These are phyloP conservation scores for Parathielavia hyrcaniae DNA, from an alignment of 495 filamentous ascomycete genomes.

Conservation along the genomic window DNA sequence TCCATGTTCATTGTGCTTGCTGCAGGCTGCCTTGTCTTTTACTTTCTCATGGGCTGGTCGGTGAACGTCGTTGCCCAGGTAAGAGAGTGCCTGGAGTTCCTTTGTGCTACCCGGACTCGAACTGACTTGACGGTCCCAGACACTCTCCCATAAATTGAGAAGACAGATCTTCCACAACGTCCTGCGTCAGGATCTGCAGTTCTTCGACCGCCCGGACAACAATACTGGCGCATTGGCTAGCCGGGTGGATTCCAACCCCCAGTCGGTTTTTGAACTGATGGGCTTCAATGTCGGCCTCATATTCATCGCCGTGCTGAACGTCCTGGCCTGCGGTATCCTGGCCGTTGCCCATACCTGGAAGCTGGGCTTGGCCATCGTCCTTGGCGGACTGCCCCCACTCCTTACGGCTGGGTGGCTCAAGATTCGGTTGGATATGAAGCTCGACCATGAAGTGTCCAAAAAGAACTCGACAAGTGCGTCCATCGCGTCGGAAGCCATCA, in stretches of 20 bases:
- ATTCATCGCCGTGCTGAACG: slow-evolving; percentile 65
- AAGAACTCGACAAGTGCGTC: slow-evolving; percentile 57
- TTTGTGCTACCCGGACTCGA: no score
- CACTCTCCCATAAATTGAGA: slow-evolving; percentile 68
- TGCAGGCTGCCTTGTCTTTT: slow-evolving; percentile 36
- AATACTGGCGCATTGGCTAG: slow-evolving; percentile 72
- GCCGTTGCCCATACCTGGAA: slow-evolving; percentile 79
- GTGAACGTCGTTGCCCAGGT: slow-evolving; percentile 35
- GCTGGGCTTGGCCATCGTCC: slow-evolving; percentile 72
- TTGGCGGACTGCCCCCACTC: slow-evolving; percentile 63
- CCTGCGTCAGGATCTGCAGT: slow-evolving; percentile 86
- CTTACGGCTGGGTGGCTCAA: slow-evolving; percentile 78
- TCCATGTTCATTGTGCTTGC: slow-evolving; percentile 53
- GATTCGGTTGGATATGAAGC: slow-evolving; percentile 71
- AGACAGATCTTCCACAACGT: slow-evolving; percentile 70
- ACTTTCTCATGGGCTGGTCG: slow-evolving; percentile 42
- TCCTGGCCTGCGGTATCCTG: slow-evolving; percentile 61
- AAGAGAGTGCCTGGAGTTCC: neutral
- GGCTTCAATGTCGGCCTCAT: slow-evolving; percentile 81
- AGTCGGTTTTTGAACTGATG: slow-evolving; percentile 75
- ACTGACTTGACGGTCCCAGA: slow-evolving; percentile 5
- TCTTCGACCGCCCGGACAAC: slow-evolving; percentile 75
- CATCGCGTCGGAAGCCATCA: slow-evolving; percentile 83
- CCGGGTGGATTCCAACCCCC: slow-evolving; percentile 46
- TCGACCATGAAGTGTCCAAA: slow-evolving; percentile 46